Evolutionary conservation across 805 yeast genomes (phyloP), one percentile per base, ranked within the genome.

Genomic region (Saccharomycopsis capsularis): DNA sequence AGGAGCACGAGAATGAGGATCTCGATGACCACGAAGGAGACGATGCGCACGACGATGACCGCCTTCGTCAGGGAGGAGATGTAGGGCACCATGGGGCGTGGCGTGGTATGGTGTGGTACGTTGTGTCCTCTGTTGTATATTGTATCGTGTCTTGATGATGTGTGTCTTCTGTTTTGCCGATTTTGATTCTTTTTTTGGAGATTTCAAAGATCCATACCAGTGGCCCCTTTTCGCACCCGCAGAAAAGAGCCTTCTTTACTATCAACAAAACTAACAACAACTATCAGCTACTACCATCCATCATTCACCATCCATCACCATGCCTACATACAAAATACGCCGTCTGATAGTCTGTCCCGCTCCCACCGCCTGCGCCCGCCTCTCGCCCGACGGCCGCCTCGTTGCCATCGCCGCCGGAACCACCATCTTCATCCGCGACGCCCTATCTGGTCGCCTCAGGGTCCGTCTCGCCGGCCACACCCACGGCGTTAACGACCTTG

Each of bases 401-500:
- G n/a, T 85, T 13, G 95, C 95, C 1, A 68, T 81, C 0, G 69
- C 82, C 1, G 74, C 81, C 7, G 85, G 80, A 57, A 75, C 71
- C 43, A 69, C 79, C 2, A 73, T 85, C 39, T 72, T 74, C 34
- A 63, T 87, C 4, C 82, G 83, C 78, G 73, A 75, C 46, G 56
- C 73, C 3, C 59, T 62, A 2, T 61, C 56, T 15, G 75, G 74
- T 2, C 52, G 57, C 4, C 56, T 68, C 24, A 50, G 63, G 7
- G 55, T 13, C 57, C 75, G 36, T 50, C 52, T 58, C 1, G 52
- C 55, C 7, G 90, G 89, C 1, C 95, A 91, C 60, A 62, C 76
- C 1, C 71, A 65, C 24, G 93, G 95, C 1, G 70, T 91, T 2
- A 82, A 90, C 13, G 89, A 82, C 52, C 57, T 93, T 1, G 75